phyloP scores from a whole-genome alignment of 805 yeast genomes.

The Torulaspora maleeae region DNA sequence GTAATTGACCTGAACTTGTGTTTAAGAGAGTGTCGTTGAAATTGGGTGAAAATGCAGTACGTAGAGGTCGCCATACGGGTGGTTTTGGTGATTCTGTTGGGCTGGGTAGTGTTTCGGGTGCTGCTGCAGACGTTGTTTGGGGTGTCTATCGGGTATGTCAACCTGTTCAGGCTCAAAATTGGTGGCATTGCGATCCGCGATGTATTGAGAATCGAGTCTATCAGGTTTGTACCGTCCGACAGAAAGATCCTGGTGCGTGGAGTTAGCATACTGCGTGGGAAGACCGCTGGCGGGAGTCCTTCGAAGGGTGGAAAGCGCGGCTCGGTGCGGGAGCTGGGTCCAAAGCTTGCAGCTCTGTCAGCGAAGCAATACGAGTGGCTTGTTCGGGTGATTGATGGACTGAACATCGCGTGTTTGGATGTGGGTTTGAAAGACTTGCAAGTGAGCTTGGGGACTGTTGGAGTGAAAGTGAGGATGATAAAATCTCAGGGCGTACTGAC shows the following conservation, averaged over 20 bases:
- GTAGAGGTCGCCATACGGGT: constrained; percentile 5
- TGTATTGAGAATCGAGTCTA: constrained; percentile 12
- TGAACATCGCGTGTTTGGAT: constrained; percentile 5
- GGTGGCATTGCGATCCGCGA: constrained; percentile 13
- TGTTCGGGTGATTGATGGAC: constrained; percentile 2
- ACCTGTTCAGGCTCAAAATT: constrained; percentile 22
- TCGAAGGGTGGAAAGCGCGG: neutral
- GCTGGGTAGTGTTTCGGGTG: constrained; percentile 6
- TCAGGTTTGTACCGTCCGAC: constrained; percentile 21
- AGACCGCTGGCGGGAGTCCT: neutral
- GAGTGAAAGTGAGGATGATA: neutral
- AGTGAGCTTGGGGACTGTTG: constrained; percentile 1
- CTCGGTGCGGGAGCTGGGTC: neutral
- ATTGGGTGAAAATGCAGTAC: neutral
- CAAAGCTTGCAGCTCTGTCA: neutral
- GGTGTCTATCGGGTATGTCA: constrained; percentile 16
- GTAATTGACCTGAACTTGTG: too few relatives aligned
- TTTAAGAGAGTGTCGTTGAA: too few relatives aligned
- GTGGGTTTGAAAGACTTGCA: neutral
- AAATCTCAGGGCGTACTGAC: neutral
- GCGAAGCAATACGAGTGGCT: neutral
- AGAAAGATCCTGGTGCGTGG: constrained; percentile 13
- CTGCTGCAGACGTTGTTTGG: constrained; percentile 13
- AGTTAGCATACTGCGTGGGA: neutral
- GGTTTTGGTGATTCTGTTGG: constrained; percentile 2